Percentiles rank a stretch among this genome's conserved stretches.
These are phyloP conservation scores for Leccinum pellstonianum DNA, from an alignment of 768 basidiomycete species.

Conservation along the genomic window DNA sequence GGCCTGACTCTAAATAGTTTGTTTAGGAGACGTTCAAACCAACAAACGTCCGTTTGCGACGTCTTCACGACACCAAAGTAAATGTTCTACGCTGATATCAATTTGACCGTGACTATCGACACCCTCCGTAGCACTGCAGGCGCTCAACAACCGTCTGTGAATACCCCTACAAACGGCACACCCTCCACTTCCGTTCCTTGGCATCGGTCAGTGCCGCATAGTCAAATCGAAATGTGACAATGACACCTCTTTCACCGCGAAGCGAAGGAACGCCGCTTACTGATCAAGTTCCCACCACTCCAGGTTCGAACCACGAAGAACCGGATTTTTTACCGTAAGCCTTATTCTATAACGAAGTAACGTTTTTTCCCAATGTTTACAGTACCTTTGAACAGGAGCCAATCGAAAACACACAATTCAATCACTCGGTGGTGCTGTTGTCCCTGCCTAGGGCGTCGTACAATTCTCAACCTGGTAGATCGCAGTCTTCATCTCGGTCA, in stretches of 20 bases:
- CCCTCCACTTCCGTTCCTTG: slow-evolving; percentile 1
- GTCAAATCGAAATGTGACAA: background rate
- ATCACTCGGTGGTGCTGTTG: background rate
- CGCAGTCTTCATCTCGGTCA: slow-evolving; percentile 5
- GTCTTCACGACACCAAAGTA: slow-evolving; percentile 9
- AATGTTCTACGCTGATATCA: background rate
- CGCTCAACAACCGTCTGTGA: background rate
- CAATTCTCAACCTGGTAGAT: slow-evolving; percentile 1
- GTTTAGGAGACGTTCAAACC: slow-evolving; percentile 8
- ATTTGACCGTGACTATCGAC: background rate
- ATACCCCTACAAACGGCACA: background rate
- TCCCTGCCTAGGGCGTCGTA: slow-evolving; percentile 20
- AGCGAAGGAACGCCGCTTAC: slow-evolving; percentile 7
- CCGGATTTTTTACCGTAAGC: slow-evolving; percentile 21
- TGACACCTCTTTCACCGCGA: slow-evolving; percentile 1
- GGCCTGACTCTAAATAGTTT: background rate
- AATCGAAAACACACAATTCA: background rate
- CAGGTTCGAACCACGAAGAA: slow-evolving; percentile 7
- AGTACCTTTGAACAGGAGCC: slow-evolving; percentile 20
- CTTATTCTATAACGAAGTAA: background rate
- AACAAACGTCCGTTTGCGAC: slow-evolving; percentile 6
- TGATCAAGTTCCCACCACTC: background rate
- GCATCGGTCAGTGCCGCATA: slow-evolving; percentile 10
- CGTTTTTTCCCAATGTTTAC: background rate
- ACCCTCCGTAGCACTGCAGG: background rate